Evolutionary conservation across 2,329 filamentous ascomycete genomes (phyloP), one percentile per base, ranked within the genome.

Genomic region (Aspergillus novoparasiticus): DNA sequence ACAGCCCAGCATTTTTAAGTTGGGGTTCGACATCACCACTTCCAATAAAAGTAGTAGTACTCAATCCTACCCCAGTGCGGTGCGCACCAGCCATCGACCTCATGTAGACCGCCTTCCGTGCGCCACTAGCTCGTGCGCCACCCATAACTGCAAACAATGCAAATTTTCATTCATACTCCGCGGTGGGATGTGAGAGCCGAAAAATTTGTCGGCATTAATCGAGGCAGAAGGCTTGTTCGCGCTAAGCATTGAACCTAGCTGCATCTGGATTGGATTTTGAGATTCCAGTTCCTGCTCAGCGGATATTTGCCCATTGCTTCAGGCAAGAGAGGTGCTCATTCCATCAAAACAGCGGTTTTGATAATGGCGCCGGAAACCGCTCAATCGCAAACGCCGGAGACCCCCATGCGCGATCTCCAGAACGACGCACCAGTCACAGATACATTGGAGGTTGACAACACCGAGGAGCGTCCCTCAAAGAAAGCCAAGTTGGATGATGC

Each of bases 401-500:
- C 57, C 51, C 59, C 69, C 36, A 72, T 69, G 60, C 69, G 70
- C 28, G 66, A 69, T 23, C 59, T 60, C 21, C 36, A 60, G 23
- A 72, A 68, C 64, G 71, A 64, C 58, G 69, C 73, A 64, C 64
- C 66, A 26, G 64, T 66, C 51, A 41, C 39, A 9, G 71, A 63
- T 59, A 69, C 73, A 64, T 64, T 65, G 26, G 64, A 65, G 53
- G 74, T 77, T 57, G 75, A 72, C 57, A 46, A 55, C 19, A 64
- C 72, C 14, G 75, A 78, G 58, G 80, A 78, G 68, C 82, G 84
- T 63, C 82, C 85, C 45, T 77, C 84, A 58, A 91, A 91, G 79
- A 84, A 86, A 71, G 80, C 85, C 68, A 90, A 86, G 77, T 74
- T 86, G 58, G 82, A 85, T 8, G 74, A 76, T 28, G n/a, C 68